Base-by-base conservation (phyloP, 768 basidiomycete species). In the Collybia mongolica region DNA sequence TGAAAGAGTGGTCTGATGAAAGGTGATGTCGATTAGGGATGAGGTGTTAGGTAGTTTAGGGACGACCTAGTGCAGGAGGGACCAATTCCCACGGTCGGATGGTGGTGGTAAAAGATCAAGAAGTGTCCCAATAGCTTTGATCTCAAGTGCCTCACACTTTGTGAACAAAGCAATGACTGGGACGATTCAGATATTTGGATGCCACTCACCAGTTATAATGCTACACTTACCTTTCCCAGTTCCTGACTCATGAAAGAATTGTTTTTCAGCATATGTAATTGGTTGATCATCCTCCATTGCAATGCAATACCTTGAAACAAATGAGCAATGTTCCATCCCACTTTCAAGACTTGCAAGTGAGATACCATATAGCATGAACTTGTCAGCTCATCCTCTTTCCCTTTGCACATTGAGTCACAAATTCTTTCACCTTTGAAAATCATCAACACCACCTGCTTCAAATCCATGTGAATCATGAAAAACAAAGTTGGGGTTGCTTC, bases 381-480 rank as follows among this genome's bases (percentile, higher is more conserved):
- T 64, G 65, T 18, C 69, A 48, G 11, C 56, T 38, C 0, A 65
- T 45, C 9, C 49, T 39, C 2, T 18, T 52, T 1, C 41, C 36
- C 4, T 54, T 53, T 0, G 67, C 54, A 6, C 62, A 48, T 19
- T 61, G 17, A n/a, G 48, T 19, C 11, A 76, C 62, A 53, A 76
- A 75, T 2, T 44, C 37, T 39, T 53, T 56, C 20, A 74, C 64
- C 6, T 44, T 58, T 60, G 47, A 3, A 72, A 46, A 49, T 74
- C 66, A 2, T 55, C 49, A 1, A 19, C 54, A 2, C 53, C 55
- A 2, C 73, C 73, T n/a, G 68, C 49, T 55, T 74, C 71, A 45
- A 75, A 72, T 5, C 72, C 74, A 38, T 60, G 49, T n/a, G 73
- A 75, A 48, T 75, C 73, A 35, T 75, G 74, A 48, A 75, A 74